Evolutionary conservation across 305 asterid species (phyloP), one percentile per base, ranked within the genome.

Genomic region (Caryopteris hybrid): DNA sequence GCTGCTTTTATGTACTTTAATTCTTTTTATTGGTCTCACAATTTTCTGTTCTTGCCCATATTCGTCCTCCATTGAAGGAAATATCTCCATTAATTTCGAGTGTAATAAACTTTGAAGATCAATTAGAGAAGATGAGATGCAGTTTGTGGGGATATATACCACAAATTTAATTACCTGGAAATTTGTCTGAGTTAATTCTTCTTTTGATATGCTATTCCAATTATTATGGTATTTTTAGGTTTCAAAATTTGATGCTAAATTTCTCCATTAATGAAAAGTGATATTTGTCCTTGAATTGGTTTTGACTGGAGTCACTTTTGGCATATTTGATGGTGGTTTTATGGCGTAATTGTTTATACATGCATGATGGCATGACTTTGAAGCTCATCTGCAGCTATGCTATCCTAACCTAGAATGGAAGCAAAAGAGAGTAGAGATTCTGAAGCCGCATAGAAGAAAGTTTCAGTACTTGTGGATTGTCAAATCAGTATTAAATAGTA

Each of bases 401-500:
- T 41, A 12, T 80, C 69, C 76, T 18, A 56, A 60, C 74, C 54
- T 29, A n/a, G 75, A 74, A 68, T 72, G 79, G 82, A 86, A 81
- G 71, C 85, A 67, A 53, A 83, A 52, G 73, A 75, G 76, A 45
- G 60, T 78, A 51, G 77, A 20, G 18, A 73, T 63, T 60, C 66
- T 69, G 70, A 78, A 72, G 51, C 83, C 73, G 6, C 57, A 47
- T n/a, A 60, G 70, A 64, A 74, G 81, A 64, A 76, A 62, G 52
- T 55, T 59, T 66, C 72, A 70, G 54, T 62, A 34, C 75, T 71
- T 61, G 34, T 82, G 82, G 80, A 73, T 72, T 55, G 72, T 84
- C 16, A 81, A 76, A 66, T 85, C 97, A 48, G 86, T 88, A 59
- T 77, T 88, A 73, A 74, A 83, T 62, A 71, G 84, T 75, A 77